Evolutionary conservation across 495 filamentous ascomycete genomes (phyloP), one percentile per base, ranked within the genome.

Genomic region (Penicillium turbatum): DNA sequence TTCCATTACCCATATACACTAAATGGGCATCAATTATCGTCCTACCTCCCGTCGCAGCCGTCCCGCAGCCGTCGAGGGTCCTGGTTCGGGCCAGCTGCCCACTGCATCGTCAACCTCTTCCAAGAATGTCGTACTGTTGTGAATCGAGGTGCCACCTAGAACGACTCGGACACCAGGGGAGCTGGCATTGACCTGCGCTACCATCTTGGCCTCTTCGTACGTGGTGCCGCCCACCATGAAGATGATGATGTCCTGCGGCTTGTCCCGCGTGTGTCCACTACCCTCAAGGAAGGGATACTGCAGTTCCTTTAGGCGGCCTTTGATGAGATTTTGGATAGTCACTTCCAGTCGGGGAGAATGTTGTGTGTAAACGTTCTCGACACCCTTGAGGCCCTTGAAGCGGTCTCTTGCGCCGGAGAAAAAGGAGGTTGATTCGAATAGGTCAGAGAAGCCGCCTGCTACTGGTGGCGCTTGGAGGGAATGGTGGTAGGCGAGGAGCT

Each of bases 291-390:
- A 97, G 0, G 93, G 93, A 60, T 96, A 96, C 46, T 90, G 84
- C 47, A 88, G 78, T 61, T 92, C 88, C 56, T 83, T 84, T 43
- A 98, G 71, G 51, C 88, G 82, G 10, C 92, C 93, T 61, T 95
- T 96, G 72, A 97, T 90, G 13, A 97, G 74, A 58, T 93, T 91
- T 63, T 95, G 90, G 9, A 98, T 72, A 1, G 90, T 96, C 9
- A 82, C 80, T 68, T 96, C 91, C 40, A 98, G 67, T 39, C 89
- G 78, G 0, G 93, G 92, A 2, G 91, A 93, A 69, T 98, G 93
- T 68, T 97, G 95, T 0, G 93, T 98, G 68, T 97, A 98, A 17
- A 98, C 93, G 60, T 98, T 98, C 66, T 98, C 93, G 4, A 97
- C 92, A 12, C 93, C 93, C 64, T 96, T 96, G 15, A 98, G 78